phyloP scores from a whole-genome alignment of 2,329 filamentous ascomycete genomes.

The Eurotiales sp. region DNA sequence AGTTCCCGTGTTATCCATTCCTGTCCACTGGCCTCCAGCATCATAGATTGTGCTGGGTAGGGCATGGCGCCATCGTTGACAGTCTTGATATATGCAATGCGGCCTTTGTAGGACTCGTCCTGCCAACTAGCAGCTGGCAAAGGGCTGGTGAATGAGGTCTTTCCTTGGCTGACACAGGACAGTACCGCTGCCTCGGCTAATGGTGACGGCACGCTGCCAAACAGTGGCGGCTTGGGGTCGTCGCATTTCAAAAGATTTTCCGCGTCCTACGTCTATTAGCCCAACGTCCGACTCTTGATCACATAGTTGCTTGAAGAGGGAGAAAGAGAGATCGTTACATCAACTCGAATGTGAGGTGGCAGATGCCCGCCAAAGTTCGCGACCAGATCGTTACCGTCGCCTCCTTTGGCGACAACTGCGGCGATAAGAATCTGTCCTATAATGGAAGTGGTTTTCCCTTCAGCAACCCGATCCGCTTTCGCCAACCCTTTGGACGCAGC shows the following conservation, averaged over 20 bases:
- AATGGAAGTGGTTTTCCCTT: slow-evolving; percentile 17
- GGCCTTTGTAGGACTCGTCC: slow-evolving; percentile 9
- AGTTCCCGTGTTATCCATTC: slow-evolving; percentile 11
- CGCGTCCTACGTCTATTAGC: slow-evolving; percentile 8
- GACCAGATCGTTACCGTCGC: slow-evolving; percentile 9
- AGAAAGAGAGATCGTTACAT: slow-evolving; percentile 9
- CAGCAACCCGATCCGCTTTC: slow-evolving; percentile 9
- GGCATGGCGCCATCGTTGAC: slow-evolving; percentile 4
- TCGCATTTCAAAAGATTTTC: slow-evolving; percentile 16
- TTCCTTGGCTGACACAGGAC: slow-evolving; percentile 13
- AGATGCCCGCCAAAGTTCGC: slow-evolving; percentile 16
- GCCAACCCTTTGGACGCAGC: slow-evolving; percentile 1
- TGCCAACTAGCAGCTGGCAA: slow-evolving; percentile 10
- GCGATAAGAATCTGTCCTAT: slow-evolving; percentile 20
- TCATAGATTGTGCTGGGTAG: slow-evolving; percentile 6
- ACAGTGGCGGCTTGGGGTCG: slow-evolving; percentile 16
- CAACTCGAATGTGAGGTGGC: slow-evolving; percentile 14
- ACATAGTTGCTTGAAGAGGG: background rate
- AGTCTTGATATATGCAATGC: slow-evolving; percentile 7
- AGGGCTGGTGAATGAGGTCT: slow-evolving; percentile 7
- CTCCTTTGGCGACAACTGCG: slow-evolving; percentile 15
- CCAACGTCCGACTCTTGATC: too few species aligned
- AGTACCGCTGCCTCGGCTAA: slow-evolving; percentile 12
- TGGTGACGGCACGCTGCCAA: slow-evolving; percentile 11
- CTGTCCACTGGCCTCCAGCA: slow-evolving; percentile 6